Conservation (phyloP, 805 yeast genomes). For the Suhomyces tanzawaensis region DNA sequence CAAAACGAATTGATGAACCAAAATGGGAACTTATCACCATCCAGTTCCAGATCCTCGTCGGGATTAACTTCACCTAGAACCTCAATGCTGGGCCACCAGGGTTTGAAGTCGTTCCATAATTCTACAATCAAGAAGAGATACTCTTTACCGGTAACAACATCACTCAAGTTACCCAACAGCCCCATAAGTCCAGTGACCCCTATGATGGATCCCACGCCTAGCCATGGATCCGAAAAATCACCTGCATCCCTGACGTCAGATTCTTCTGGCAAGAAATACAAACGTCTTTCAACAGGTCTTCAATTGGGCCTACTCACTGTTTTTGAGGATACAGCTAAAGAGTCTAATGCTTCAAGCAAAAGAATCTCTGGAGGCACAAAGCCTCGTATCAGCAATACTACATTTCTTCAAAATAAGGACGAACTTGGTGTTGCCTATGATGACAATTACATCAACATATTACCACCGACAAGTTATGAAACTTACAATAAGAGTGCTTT, state of each 20-base stretch:
- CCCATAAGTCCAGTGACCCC: constrained; percentile 2
- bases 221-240: not conserved
- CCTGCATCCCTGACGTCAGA: constrained; percentile 7
- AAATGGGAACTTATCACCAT: constrained; percentile 8
- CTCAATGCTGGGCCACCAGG: constrained; percentile 9
- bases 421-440: constrained; percentile 16
- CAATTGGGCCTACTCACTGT: constrained; percentile 40
- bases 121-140: constrained; percentile 24
- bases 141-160: constrained; percentile 17
- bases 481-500: constrained; percentile 36
- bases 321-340: constrained; percentile 27
- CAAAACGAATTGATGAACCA: constrained; percentile 15
- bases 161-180: constrained; percentile 2
- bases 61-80: constrained; percentile 5
- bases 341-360: not conserved
- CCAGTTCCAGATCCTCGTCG: constrained; percentile 8
- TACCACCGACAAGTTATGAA: constrained; percentile 24
- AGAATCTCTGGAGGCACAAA: not conserved
- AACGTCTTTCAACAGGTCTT: constrained; percentile 36
- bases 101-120: constrained; percentile 37
- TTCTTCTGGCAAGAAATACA: constrained; percentile 23
- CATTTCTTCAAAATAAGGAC: not conserved
- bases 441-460: constrained; percentile 25
- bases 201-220: constrained; percentile 3
- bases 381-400: not conserved